Evolutionary conservation across 2,329 filamentous ascomycete species (phyloP), one percentile per base, ranked within the genome.

Genomic region (Aspergillus costaricaensis): DNA sequence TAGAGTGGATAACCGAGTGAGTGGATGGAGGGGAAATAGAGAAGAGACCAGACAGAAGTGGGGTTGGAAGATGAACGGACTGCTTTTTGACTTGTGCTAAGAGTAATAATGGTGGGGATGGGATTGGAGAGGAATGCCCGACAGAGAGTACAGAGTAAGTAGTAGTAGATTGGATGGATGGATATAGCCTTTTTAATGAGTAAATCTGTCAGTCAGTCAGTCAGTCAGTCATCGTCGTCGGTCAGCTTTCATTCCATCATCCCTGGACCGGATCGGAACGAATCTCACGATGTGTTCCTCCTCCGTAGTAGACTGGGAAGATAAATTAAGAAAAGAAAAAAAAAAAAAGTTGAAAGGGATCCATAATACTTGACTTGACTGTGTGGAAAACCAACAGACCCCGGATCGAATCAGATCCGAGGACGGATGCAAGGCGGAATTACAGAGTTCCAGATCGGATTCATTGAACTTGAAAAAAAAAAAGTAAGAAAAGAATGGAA

Each of bases 341-440:
- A 17, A n/a, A 30, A 23, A 23, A 32, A 17, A 17, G n/a, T 17
- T 50, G 44, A 30, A 15, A 10, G 15, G 6, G 14, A 25, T 27
- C 7, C 25, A 27, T 27, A 27, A 27, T 27, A 27, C 25, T 8
- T 7, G 4, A 21, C 23, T 32, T 32, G 10, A 14, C 12, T 36
- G 30, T 36, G 32, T 36, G 32, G 19, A 30, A 57, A 55, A 43
- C 39, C 55, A 49, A 58, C 32, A 53, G 38, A 56, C 32, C 5
- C 32, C 32, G 21, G 19, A 55, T 48, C 17, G 36, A 59, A 53
- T 52, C 59, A 61, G 52, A 56, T 27, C 47, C 58, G 60, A 54
- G 36, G 58, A 52, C 59, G 60, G 57, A 58, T 60, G 60, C 60
- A 64, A 56, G 25, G 47, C 47, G 47, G 47, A 32, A 50, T 32